Evolutionary conservation across 2,329 filamentous ascomycete genomes (phyloP), one percentile per base, ranked within the genome.

Genomic region (Cordyceps tenuipes): DNA sequence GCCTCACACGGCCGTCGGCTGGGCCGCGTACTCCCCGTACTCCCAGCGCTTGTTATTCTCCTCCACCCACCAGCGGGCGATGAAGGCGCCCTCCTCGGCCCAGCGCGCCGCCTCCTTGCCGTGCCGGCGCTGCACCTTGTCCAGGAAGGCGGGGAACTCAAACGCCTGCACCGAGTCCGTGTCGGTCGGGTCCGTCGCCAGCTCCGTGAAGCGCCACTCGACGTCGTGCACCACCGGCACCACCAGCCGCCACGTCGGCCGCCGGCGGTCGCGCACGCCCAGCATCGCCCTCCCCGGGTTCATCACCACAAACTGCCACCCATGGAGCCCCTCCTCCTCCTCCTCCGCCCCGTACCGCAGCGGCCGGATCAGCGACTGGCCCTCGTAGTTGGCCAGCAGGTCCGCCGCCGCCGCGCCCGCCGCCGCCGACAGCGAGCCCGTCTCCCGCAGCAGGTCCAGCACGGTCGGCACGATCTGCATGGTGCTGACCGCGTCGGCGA

Each of bases 21-120:
- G 23, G 5, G 52, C 46, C 43, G 36, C 43, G 7, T 65, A 62
- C 26, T 57, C 57, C 26, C 62, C 67, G 63, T 71, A 71, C 61
- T 68, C 68, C 67, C 69, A 73, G 55, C 71, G 68, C 62, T 68
- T 72, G 62, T 67, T 67, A 50, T 73, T 73, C 63, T 73, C 71
- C 56, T 72, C 70, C 7, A 72, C 68, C 64, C 70, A 73, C 70
- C 72, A 73, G 17, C 69, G 64, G 3, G 69, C 68, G 15, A 72
- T 62, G 34, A 71, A 70, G 3, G 70, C 68, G 1, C 67, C 72
- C 51, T 71, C 70, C 61, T 73, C 60, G 2, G 56, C 60, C 60
- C 60, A 62, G 5, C 31, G 26, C 3, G 60, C 56, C 12, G 43
- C 46, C 15, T 34, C 34, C 9, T 55, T 43, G 15, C 51, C 41